phyloP scores from a whole-genome alignment of 176 grass and related monocot genomes.

The Oryza longistaminata region DNA sequence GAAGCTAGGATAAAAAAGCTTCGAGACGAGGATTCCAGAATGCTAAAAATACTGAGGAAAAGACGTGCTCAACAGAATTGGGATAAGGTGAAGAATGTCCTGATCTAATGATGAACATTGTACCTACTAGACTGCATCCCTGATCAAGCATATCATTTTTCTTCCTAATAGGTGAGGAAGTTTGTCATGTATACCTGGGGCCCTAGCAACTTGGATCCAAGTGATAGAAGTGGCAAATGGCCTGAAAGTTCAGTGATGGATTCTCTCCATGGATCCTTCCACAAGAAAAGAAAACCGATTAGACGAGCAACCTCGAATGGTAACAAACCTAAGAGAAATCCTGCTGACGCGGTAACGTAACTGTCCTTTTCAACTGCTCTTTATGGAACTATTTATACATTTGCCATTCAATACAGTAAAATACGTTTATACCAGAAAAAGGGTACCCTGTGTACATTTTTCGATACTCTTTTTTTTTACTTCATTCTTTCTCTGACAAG shows the following conservation, averaged over 20 bases:
- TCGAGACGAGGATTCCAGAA: constrained; percentile 66
- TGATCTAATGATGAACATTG: constrained; percentile 16
- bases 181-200: constrained; percentile 99
- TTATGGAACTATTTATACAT: background rate
- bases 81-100: constrained; percentile 70
- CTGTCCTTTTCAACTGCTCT: background rate
- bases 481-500: background rate
- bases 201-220: constrained; percentile 74
- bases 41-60: constrained; percentile 64
- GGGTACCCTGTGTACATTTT: background rate
- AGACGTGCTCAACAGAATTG: constrained; percentile 75
- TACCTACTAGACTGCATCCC: background rate
- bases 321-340: constrained; percentile 25
- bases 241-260: constrained; percentile 58
- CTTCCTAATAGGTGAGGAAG: constrained; percentile 68
- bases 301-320: constrained; percentile 7
- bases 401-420: background rate
- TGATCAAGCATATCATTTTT: constrained; percentile 1
- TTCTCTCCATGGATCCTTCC: constrained; percentile 62
- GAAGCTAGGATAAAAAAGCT: constrained; percentile 81
- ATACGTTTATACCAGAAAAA: background rate
- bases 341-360: constrained; percentile 50
- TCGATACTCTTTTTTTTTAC: background rate
- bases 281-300: constrained; percentile 58
- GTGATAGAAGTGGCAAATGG: constrained; percentile 61